phyloP scores from a whole-genome alignment of 2,329 filamentous ascomycete species.

The Calonectria honghensis region DNA sequence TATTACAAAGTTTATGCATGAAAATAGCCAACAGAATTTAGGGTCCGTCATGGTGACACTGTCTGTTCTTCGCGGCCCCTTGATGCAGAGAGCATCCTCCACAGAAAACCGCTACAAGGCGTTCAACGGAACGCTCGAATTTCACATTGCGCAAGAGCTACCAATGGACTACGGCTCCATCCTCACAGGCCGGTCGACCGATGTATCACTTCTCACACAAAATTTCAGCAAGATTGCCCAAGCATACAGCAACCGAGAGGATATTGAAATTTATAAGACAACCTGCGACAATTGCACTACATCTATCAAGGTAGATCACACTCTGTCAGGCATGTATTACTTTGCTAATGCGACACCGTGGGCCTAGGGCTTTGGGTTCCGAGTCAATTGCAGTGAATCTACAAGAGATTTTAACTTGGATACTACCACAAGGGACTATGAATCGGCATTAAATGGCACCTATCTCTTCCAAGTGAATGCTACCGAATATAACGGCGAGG shows the following conservation, averaged over 20 bases:
- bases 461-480: conserved; percentile 47
- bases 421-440: background rate
- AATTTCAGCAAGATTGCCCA: conserved; percentile 16
- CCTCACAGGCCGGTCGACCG: background rate
- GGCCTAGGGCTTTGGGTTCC: conserved; percentile 42
- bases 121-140: background rate
- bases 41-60: background rate
- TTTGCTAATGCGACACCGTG: no score
- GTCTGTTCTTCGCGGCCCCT: background rate
- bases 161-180: background rate
- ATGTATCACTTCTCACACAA: background rate
- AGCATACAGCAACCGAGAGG: background rate
- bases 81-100: conserved; percentile 15
- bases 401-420: conserved; percentile 41
- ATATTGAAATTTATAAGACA: background rate
- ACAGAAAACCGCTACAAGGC: background rate
- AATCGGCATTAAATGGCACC: conserved; percentile 36
- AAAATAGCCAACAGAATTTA: background rate
- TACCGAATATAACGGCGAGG: conserved; percentile 38
- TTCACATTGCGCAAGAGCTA: conserved; percentile 6
- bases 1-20: background rate
- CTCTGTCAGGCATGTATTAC: no score
- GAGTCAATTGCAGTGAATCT: conserved; percentile 46
- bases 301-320: conserved; percentile 27
- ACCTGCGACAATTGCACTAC: conserved; percentile 39